Evolutionary conservation across 768 basidiomycete species (phyloP).

Genomic region (Hebeloma cylindrosporum): DNA sequence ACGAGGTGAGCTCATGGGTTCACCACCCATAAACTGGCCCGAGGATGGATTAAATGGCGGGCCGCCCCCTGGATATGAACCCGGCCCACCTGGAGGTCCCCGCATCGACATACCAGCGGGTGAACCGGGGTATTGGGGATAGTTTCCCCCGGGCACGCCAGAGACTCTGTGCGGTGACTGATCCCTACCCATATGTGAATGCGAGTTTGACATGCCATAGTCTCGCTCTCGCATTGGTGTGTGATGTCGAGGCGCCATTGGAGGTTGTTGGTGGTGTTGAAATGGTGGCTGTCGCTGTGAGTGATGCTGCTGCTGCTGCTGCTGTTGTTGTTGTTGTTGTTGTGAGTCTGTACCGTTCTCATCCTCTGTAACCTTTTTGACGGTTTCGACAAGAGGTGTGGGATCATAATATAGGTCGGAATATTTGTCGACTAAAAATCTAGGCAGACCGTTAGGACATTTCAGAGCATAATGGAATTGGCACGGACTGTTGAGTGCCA

Average conservation of each 20-base stretch:
- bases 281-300: slow-evolving; percentile 27
- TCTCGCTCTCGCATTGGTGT: slow-evolving; percentile 18
- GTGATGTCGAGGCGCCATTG: slow-evolving; percentile 20
- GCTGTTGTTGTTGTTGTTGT: slow-evolving; percentile 25
- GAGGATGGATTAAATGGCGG: slow-evolving; percentile 25
- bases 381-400: slow-evolving; percentile 52
- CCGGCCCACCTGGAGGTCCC: slow-evolving; percentile 26
- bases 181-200: slow-evolving; percentile 15
- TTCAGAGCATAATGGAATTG: neutral
- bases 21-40: slow-evolving; percentile 24
- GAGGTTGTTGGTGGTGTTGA: slow-evolving; percentile 27
- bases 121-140: slow-evolving; percentile 34
- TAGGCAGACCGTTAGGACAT: slow-evolving; percentile 2
- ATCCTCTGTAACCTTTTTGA: slow-evolving; percentile 47
- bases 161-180: slow-evolving; percentile 30
- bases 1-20: slow-evolving; percentile 32
- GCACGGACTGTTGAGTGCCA: slow-evolving; percentile 79
- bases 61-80: slow-evolving; percentile 27
- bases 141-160: slow-evolving; percentile 26
- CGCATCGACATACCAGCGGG: slow-evolving; percentile 29
- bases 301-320: slow-evolving; percentile 22
- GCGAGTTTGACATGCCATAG: slow-evolving; percentile 19
- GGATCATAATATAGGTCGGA: slow-evolving; percentile 77
- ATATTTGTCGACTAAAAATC: slow-evolving; percentile 73
- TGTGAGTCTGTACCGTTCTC: slow-evolving; percentile 39